Evolutionary conservation across 2,329 filamentous ascomycete genomes (phyloP).

Genomic region (Aspergillus cejpii): DNA sequence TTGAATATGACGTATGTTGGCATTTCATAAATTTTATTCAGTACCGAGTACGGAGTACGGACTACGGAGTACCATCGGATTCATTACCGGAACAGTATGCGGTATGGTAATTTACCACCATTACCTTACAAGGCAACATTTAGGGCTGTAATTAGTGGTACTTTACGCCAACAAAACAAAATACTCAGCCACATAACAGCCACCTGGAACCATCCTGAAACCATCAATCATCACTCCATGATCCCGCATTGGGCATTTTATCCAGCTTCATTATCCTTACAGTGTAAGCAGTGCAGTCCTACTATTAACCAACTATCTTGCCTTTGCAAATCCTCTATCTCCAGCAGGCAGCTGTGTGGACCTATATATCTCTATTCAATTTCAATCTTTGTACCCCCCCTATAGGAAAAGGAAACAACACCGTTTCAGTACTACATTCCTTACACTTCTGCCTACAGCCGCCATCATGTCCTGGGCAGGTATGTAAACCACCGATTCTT

Average conservation of each 20-base stretch:
- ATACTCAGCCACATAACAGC: slow-evolving; percentile 13
- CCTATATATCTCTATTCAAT: neutral
- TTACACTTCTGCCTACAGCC: slow-evolving; percentile 14
- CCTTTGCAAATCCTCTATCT: too few relatives aligned
- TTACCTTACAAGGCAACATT: neutral
- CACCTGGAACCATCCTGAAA: slow-evolving; percentile 10
- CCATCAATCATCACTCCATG: neutral
- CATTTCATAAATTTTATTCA: neutral
- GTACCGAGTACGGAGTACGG: neutral
- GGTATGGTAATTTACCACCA: neutral
- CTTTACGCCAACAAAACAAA: neutral
- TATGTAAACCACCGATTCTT: slow-evolving; percentile 28
- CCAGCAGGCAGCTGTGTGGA: too few relatives aligned
- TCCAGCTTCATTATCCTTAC: slow-evolving; percentile 1
- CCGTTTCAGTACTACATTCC: slow-evolving; percentile 2
- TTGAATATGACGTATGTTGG: neutral
- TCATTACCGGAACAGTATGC: neutral
- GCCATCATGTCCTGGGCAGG: slow-evolving; percentile 65
- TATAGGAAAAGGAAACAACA: too few relatives aligned
- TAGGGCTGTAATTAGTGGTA: neutral
- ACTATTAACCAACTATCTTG: too few relatives aligned
- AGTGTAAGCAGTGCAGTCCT: neutral
- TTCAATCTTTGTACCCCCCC: too few relatives aligned
- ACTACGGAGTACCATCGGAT: neutral
- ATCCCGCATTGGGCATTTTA: slow-evolving; percentile 13